Percentiles rank a stretch among this genome's conserved stretches.
Evolutionary conservation across 1,284 basidiomycete species (phyloP).

Genomic region (Apiotrichum veenhuisii): DNA sequence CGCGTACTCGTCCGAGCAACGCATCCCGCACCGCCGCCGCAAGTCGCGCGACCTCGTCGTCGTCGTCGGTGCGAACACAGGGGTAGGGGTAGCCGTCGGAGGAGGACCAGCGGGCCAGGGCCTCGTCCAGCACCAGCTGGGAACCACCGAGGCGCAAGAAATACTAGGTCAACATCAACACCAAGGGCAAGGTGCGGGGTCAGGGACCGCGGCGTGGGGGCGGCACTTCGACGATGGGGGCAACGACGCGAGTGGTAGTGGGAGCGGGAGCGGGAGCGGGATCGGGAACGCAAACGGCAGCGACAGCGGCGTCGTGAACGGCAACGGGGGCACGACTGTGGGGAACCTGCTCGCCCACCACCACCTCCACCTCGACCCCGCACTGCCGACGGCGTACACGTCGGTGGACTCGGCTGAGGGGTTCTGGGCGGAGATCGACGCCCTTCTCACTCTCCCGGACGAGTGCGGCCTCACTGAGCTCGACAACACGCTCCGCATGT

Average conservation of each 20-base stretch:
- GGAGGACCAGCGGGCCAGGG: neutral
- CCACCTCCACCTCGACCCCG: neutral
- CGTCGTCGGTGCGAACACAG: neutral
- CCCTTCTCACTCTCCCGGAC: constrained; percentile 65
- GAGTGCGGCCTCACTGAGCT: constrained; percentile 67
- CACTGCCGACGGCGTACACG: neutral
- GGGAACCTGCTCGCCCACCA: too few relatives aligned
- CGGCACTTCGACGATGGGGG: neutral
- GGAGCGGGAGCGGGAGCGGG: neutral
- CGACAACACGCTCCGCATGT: constrained; percentile 71
- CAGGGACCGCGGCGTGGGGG: neutral
- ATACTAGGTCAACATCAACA: too few relatives aligned
- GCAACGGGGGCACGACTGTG: neutral
- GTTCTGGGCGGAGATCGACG: constrained; percentile 67
- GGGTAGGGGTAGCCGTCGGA: neutral
- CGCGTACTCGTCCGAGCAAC: neutral
- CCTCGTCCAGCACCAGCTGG: too few relatives aligned
- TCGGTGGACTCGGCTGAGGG: neutral
- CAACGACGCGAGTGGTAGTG: neutral
- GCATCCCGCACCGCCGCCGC: constrained; percentile 3
- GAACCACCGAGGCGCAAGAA: too few relatives aligned
- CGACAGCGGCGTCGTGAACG: neutral
- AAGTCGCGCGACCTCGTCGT: constrained; percentile 8
- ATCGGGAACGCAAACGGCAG: neutral
- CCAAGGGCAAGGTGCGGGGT: neutral